Evolutionary conservation across 306 rosid species (phyloP).

Genomic region (Albizia julibrissin): DNA sequence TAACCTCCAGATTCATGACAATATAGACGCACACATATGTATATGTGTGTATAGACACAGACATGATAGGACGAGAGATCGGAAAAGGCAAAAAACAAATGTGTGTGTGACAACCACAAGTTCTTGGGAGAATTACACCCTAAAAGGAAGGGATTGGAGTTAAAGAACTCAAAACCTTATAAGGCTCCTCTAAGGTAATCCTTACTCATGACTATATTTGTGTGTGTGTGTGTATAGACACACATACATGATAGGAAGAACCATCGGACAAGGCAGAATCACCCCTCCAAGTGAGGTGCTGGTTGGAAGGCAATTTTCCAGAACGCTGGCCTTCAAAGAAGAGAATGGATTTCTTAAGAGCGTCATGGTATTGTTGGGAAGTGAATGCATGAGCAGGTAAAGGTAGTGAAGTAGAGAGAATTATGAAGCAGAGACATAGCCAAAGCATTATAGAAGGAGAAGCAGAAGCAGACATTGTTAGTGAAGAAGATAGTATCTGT

Average conservation of each 20-base stretch:
- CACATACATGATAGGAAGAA: conserved; percentile 65
- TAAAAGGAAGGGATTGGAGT: too few relatives aligned
- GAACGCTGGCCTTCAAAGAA: conserved; percentile 89
- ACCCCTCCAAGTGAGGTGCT: conserved; percentile 67
- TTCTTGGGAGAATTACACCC: too few relatives aligned
- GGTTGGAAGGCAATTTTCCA: conserved; percentile 69
- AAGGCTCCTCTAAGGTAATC: too few relatives aligned
- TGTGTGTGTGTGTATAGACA: not conserved
- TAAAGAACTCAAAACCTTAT: too few relatives aligned
- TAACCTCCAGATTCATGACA: too few relatives aligned
- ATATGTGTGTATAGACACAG: not conserved
- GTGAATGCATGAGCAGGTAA: conserved; percentile 55
- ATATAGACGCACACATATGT: too few relatives aligned
- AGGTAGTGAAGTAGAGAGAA: conserved; percentile 26
- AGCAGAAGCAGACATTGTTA: conserved; percentile 35
- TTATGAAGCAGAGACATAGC: conserved; percentile 18
- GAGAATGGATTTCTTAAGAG: conserved; percentile 81
- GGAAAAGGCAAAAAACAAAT: conserved; percentile 56
- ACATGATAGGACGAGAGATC: conserved; percentile 86
- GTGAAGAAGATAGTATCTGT: not conserved
- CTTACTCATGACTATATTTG: too few relatives aligned
- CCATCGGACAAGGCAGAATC: conserved; percentile 87
- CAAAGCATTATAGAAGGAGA: conserved; percentile 29
- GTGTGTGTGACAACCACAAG: too few relatives aligned
- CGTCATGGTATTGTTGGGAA: conserved; percentile 55